Conservation (phyloP, 345 rosid genomes). For the Xanthoceras sorbifolium region DNA sequence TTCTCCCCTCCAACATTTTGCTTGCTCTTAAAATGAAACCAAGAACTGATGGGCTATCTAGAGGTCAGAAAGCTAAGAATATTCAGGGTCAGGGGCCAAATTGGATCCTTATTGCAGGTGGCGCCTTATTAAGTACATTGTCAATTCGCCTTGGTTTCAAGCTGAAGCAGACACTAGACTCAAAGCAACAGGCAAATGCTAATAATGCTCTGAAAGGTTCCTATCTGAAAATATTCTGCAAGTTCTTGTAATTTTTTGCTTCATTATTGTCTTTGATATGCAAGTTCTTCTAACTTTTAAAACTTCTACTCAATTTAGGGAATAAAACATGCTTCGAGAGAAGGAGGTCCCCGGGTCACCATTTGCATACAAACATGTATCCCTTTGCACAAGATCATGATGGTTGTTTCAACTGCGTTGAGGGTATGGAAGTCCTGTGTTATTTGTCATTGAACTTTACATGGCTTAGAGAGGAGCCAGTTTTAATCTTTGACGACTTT, state of each 20-base stretch:
- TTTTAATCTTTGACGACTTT: neutral
- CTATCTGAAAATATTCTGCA: constrained; percentile 21
- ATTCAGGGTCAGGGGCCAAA: constrained; percentile 69
- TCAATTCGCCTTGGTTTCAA: constrained; percentile 89
- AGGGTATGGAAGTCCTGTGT: constrained; percentile 40
- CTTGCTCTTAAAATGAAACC: constrained; percentile 60
- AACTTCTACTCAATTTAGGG: constrained; percentile 39
- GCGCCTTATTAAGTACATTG: constrained; percentile 91
- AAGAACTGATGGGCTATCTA: constrained; percentile 47
- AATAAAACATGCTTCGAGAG: constrained; percentile 41
- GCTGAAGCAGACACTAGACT: constrained; percentile 71
- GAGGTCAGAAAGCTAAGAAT: constrained; percentile 48
- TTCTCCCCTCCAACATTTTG: constrained; percentile 22
- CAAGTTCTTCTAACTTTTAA: constrained; percentile 21
- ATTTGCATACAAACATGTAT: constrained; percentile 47
- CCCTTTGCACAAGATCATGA: constrained; percentile 54
- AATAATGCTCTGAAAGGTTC: constrained; percentile 38
- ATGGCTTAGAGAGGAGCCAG: constrained; percentile 2
- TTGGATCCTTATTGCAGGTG: constrained; percentile 93
- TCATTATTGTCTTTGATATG: constrained; percentile 7
- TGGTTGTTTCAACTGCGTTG: constrained; percentile 54
- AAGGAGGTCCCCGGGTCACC: constrained; percentile 47
- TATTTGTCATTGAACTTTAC: constrained; percentile 8
- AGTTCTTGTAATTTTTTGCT: constrained; percentile 31
- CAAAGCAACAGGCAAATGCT: constrained; percentile 52